Percentiles rank a stretch among this genome's conserved stretches.
Evolutionary conservation across 768 basidiomycete species (phyloP).

Genomic region (Kwoniella heveanensis): DNA sequence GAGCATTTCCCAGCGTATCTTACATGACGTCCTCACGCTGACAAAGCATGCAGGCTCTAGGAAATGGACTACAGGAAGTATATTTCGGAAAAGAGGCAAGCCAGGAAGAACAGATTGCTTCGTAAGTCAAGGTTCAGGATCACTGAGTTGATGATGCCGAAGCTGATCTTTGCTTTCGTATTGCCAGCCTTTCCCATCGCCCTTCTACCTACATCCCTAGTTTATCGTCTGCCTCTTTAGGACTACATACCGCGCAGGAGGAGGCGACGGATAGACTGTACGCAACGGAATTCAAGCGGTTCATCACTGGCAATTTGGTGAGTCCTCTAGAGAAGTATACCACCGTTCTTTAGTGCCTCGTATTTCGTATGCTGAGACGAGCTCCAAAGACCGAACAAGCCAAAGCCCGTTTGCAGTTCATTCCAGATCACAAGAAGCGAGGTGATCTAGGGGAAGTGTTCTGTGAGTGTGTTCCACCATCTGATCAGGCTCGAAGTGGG

Average conservation of each 20-base stretch:
- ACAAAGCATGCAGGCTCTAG: conserved; percentile 15
- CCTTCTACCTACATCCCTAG: neutral
- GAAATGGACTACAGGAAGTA: conserved; percentile 14
- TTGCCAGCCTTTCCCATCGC: too few species aligned
- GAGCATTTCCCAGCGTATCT: neutral
- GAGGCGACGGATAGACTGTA: conserved; percentile 24
- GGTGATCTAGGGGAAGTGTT: conserved; percentile 36
- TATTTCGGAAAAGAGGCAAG: conserved; percentile 13
- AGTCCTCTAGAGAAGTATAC: neutral
- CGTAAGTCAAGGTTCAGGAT: conserved; percentile 13
- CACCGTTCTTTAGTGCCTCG: neutral
- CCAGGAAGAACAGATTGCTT: neutral
- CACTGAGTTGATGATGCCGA: neutral
- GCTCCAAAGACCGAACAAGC: conserved; percentile 27
- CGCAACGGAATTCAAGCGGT: conserved; percentile 29
- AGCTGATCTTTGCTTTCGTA: too few species aligned
- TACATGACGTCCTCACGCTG: neutral
- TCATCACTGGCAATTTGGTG: conserved; percentile 31
- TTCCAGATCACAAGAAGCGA: conserved; percentile 19
- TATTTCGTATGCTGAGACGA: neutral
- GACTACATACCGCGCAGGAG: conserved; percentile 17
- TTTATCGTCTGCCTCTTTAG: conserved; percentile 10
- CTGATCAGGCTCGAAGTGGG: too few species aligned
- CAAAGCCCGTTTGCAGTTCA: conserved; percentile 19
- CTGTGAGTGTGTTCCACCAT: conserved; percentile 18